A percentile compares a stretch with the other conserved stretches of the same genome.
These are phyloP conservation scores for Sclerotinia nivalis DNA, from an alignment of 2,329 filamentous ascomycete genomes.

Conservation along the genomic window DNA sequence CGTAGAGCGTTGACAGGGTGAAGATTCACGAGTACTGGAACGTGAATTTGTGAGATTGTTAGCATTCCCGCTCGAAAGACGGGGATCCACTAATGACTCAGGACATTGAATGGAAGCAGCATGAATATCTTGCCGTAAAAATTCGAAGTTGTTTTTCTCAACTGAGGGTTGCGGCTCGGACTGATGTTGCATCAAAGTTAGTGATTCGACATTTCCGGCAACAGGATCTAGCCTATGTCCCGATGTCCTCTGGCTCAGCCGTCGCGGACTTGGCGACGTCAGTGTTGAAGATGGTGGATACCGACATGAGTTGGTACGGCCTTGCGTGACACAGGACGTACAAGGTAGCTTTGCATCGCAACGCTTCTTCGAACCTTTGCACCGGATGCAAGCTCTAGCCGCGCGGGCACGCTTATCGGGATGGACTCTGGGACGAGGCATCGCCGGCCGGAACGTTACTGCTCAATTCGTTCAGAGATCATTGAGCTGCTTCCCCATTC, in stretches of 20 bases:
- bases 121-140: not conserved
- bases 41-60: not conserved
- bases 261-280: not conserved
- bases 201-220: not conserved
- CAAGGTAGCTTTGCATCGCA: conserved; percentile 13
- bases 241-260: not conserved
- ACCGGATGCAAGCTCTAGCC: conserved; percentile 11
- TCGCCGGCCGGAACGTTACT: not conserved
- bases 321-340: conserved; percentile 1
- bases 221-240: not conserved
- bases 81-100: not conserved
- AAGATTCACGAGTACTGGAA: conserved; percentile 8
- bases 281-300: conserved; percentile 4
- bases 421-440: conserved; percentile 2
- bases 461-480: not conserved
- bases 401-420: conserved; percentile 9
- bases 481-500: not conserved
- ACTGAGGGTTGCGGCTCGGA: not conserved
- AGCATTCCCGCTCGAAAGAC: not conserved
- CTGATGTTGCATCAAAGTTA: not conserved
- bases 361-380: conserved; percentile 11
- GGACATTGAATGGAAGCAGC: not conserved
- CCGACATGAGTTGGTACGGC: conserved; percentile 6
- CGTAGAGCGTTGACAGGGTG: conserved; percentile 8
- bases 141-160: not conserved